A percentile compares a stretch with the other conserved stretches of the same genome.
Conservation (phyloP, 768 basidiomycete genomes). For the Chalciporus sphaerocephalus region DNA sequence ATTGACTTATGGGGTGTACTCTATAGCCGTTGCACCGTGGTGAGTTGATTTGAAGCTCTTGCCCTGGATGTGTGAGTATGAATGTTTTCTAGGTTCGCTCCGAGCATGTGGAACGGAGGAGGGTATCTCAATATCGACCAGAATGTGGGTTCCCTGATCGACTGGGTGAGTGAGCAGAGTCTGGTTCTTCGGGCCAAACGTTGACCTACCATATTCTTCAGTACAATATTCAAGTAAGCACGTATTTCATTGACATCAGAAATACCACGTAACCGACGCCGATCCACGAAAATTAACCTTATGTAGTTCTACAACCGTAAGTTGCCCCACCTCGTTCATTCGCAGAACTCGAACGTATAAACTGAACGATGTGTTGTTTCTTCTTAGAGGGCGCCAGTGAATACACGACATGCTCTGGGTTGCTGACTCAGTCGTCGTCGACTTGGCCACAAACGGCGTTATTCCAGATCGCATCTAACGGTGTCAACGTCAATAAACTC, state of each 20-base stretch:
- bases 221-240: conserved; percentile 41
- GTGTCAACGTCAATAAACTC: conserved; percentile 44
- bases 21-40: conserved; percentile 42
- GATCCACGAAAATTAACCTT: not conserved
- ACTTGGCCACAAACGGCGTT: conserved; percentile 55
- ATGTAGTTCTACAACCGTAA: conserved; percentile 27
- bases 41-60: not conserved
- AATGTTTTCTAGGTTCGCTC: conserved; percentile 31
- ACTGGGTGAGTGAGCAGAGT: conserved; percentile 32
- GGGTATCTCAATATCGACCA: conserved; percentile 39
- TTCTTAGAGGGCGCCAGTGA: conserved; percentile 50
- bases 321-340: not conserved
- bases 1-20: not conserved
- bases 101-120: conserved; percentile 34
- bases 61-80: too few relatives aligned
- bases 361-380: too few relatives aligned
- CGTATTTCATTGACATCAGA: too few relatives aligned
- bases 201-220: conserved; percentile 8
- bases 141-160: conserved; percentile 40
- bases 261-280: too few relatives aligned
- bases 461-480: conserved; percentile 44
- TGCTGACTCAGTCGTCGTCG: conserved; percentile 53
- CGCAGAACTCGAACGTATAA: too few relatives aligned
- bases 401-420: conserved; percentile 55
- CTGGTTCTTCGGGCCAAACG: not conserved